Evolutionary conservation across 2,329 filamentous ascomycete genomes (phyloP).

Genomic region (Fusarium falciforme): DNA sequence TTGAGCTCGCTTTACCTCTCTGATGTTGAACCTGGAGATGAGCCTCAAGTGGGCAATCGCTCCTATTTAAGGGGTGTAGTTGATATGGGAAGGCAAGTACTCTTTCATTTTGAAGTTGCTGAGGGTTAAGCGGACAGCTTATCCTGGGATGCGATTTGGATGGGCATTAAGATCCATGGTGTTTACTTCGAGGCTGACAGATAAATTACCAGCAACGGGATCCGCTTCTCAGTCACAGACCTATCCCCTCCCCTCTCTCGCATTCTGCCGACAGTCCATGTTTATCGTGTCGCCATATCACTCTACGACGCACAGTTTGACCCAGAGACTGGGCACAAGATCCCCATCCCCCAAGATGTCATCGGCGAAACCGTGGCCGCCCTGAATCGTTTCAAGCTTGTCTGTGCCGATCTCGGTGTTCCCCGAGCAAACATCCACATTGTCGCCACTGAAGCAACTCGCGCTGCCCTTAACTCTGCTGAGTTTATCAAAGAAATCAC

Average conservation of each 20-base stretch:
- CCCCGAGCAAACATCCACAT: conserved; percentile 43
- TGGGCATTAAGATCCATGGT: neutral
- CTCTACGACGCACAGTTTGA: conserved; percentile 31
- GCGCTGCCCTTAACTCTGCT: conserved; percentile 46
- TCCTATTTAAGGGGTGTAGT: conserved; percentile 21
- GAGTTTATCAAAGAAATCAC: conserved; percentile 57
- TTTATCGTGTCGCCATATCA: conserved; percentile 29
- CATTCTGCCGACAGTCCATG: conserved; percentile 25
- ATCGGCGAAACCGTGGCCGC: conserved; percentile 29
- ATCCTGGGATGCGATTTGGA: too few relatives aligned
- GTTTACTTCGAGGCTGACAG: neutral
- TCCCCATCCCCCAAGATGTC: conserved; percentile 13
- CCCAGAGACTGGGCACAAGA: conserved; percentile 12
- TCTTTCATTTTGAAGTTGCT: neutral
- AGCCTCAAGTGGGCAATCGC: neutral
- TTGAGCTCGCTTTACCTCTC: neutral
- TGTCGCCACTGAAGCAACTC: conserved; percentile 48
- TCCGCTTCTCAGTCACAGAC: conserved; percentile 29
- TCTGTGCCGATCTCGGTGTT: conserved; percentile 44
- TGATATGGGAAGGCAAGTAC: conserved; percentile 29
- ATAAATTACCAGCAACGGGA: conserved; percentile 10
- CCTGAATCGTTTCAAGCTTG: conserved; percentile 43
- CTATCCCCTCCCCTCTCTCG: conserved; percentile 26
- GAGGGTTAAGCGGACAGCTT: neutral
- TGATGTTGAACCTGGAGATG: neutral